Percentiles rank a stretch among this genome's conserved stretches.
Conservation (phyloP, 805 yeast genomes). For the Schwanniomyces yamadae region DNA sequence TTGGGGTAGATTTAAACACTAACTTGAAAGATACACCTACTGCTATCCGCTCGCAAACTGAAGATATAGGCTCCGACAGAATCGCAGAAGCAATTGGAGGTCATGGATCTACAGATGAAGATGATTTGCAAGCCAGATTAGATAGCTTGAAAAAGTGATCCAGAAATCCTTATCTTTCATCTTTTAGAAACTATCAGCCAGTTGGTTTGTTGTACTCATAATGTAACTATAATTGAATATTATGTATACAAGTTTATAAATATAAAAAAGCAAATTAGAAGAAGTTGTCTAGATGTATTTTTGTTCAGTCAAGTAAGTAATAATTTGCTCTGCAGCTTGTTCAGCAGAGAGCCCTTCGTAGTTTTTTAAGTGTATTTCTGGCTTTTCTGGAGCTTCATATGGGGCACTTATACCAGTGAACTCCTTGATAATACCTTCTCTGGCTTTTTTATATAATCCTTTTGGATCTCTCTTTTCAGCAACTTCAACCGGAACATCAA, state of each 20-base stretch:
- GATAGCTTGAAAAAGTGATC: constrained; percentile 68
- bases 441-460: constrained; percentile 94
- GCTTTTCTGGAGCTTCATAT: constrained; percentile 83
- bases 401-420: constrained; percentile 97
- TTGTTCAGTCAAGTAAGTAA: constrained; percentile 60
- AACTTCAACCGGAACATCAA: constrained; percentile 89
- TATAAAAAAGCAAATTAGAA: background rate
- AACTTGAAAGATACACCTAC: constrained; percentile 48
- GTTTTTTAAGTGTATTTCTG: constrained; percentile 81
- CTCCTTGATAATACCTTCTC: constrained; percentile 90
- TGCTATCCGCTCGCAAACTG: constrained; percentile 30
- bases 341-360: constrained; percentile 66
- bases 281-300: constrained; percentile 29
- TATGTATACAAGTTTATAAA: too few relatives aligned
- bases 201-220: too few relatives aligned
- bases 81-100: constrained; percentile 59
- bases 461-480: constrained; percentile 98
- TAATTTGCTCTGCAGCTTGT: constrained; percentile 73
- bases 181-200: background rate
- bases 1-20: constrained; percentile 78
- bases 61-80: constrained; percentile 35
- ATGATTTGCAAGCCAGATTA: constrained; percentile 84
- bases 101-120: constrained; percentile 50
- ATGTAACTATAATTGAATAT: too few relatives aligned
- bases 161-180: background rate